A percentile compares a stretch with the other conserved stretches of the same genome.
phyloP scores from a whole-genome alignment of 2,329 filamentous ascomycete genomes.

The Hymenoscyphus repandus region DNA sequence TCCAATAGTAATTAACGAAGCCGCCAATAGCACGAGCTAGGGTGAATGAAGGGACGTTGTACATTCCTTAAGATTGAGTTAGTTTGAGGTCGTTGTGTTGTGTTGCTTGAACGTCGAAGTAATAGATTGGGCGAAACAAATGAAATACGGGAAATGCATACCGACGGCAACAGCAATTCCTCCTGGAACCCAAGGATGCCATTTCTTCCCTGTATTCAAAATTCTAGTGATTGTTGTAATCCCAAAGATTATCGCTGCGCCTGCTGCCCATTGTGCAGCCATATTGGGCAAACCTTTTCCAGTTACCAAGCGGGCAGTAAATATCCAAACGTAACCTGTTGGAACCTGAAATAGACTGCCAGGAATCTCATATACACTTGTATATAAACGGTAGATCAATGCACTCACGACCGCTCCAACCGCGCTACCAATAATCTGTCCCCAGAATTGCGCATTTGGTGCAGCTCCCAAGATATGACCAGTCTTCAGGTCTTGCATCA shows the following conservation, averaged over 20 bases:
- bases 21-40: conserved; percentile 82
- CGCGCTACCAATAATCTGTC: conserved; percentile 85
- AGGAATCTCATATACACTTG: conserved; percentile 81
- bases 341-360: conserved; percentile 89
- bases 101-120: too few relatives aligned
- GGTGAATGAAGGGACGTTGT: conserved; percentile 95
- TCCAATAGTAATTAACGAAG: conserved; percentile 73
- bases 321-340: conserved; percentile 95
- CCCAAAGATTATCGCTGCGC: conserved; percentile 70
- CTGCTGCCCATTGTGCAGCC: conserved; percentile 74
- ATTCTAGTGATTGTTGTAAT: conserved; percentile 66
- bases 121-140: not conserved
- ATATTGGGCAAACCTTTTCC: conserved; percentile 81
- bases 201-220: conserved; percentile 45
- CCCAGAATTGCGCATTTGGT: conserved; percentile 93
- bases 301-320: conserved; percentile 88
- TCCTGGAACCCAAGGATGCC: conserved; percentile 76
- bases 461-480: conserved; percentile 88
- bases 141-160: conserved; percentile 35
- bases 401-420: conserved; percentile 83
- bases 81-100: not conserved
- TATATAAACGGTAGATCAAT: conserved; percentile 84
- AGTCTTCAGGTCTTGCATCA: conserved; percentile 96
- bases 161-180: conserved; percentile 94
- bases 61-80: conserved; percentile 62